Evolutionary conservation across 2,329 filamentous ascomycete species (phyloP).

Genomic region (Fusarium falciforme): DNA sequence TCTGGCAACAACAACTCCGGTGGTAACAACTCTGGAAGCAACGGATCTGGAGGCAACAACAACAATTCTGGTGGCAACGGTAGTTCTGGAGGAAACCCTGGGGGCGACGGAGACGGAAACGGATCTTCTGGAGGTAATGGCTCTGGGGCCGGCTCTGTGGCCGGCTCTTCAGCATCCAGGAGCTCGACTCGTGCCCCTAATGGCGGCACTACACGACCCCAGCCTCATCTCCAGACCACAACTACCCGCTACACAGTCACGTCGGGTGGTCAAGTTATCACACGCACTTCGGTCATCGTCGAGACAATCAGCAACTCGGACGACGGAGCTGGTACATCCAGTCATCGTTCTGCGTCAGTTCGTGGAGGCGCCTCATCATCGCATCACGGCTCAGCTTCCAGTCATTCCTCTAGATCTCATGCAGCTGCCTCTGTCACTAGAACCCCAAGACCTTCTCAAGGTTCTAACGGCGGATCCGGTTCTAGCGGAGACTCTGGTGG

Average conservation of each 20-base stretch:
- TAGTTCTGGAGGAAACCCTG: background rate
- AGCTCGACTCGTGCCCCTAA: background rate
- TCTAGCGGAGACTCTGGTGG: background rate
- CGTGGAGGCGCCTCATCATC: background rate
- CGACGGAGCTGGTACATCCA: background rate
- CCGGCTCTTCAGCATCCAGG: background rate
- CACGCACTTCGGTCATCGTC: background rate
- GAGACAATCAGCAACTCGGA: slow-evolving; percentile 1
- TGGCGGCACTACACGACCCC: background rate
- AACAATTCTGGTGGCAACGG: too few species aligned
- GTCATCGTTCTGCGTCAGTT: background rate
- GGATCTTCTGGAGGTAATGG: background rate
- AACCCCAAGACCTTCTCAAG: background rate
- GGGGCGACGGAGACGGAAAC: background rate
- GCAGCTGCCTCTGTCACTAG: background rate
- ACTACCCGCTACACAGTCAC: slow-evolving; percentile 4
- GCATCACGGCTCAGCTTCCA: background rate
- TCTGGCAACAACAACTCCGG: background rate
- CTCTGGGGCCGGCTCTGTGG: background rate
- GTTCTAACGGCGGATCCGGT: background rate
- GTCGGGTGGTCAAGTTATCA: background rate
- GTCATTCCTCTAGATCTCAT: background rate
- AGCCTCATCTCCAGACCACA: background rate
- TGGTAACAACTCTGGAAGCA: background rate
- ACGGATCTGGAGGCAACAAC: background rate